Conservation (phyloP, 2,329 filamentous ascomycete genomes). For the Colletotrichum simmondsii region DNA sequence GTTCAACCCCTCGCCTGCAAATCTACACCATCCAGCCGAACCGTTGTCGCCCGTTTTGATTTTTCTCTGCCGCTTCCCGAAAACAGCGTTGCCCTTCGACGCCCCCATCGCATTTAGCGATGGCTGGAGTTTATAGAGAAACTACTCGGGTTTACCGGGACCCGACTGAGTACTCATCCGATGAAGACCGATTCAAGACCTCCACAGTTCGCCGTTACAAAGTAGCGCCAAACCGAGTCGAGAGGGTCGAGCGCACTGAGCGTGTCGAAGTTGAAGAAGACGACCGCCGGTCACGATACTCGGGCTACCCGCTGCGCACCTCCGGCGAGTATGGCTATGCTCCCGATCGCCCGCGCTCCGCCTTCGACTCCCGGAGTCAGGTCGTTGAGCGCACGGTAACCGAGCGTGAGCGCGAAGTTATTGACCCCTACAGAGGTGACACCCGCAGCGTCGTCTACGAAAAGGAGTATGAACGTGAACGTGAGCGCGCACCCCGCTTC, state of each 20-base stretch:
- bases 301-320: slow-evolving; percentile 47
- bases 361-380: slow-evolving; percentile 51
- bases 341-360: slow-evolving; percentile 63
- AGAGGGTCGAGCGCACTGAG: slow-evolving; percentile 52
- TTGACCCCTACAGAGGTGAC: slow-evolving; percentile 38
- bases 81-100: slow-evolving; percentile 10
- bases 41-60: neutral
- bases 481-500: slow-evolving; percentile 19
- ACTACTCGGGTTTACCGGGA: slow-evolving; percentile 45
- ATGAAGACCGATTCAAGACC: slow-evolving; percentile 58
- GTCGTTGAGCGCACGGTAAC: slow-evolving; percentile 40
- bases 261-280: slow-evolving; percentile 56
- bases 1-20: slow-evolving; percentile 21
- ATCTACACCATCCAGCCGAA: slow-evolving; percentile 8
- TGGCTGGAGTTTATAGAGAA: slow-evolving; percentile 45
- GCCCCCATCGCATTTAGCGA: slow-evolving; percentile 28
- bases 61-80: slow-evolving; percentile 24
- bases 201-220: slow-evolving; percentile 66
- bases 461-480: slow-evolving; percentile 44
- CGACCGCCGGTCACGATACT: slow-evolving; percentile 56
- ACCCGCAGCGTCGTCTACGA: slow-evolving; percentile 45
- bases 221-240: slow-evolving; percentile 53
- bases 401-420: slow-evolving; percentile 32
- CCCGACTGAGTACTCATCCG: slow-evolving; percentile 46
- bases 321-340: slow-evolving; percentile 54